Evolutionary conservation across 768 basidiomycete species (phyloP).

Genomic region (Calocybe gangraenosa): DNA sequence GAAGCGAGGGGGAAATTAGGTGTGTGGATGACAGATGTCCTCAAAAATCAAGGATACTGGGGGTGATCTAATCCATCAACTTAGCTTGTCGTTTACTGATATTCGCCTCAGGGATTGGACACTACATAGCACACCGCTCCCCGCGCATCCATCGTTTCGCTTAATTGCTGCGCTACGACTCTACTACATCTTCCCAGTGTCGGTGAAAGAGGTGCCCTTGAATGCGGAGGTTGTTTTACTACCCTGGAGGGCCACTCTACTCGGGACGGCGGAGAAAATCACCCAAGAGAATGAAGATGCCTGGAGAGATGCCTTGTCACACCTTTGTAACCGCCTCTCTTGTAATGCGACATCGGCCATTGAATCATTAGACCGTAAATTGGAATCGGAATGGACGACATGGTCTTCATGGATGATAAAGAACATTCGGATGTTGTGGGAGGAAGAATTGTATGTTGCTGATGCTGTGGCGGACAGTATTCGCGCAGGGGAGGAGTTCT

Average conservation of each 20-base stretch:
- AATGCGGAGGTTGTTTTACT: conserved; percentile 28
- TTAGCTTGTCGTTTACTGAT: neutral
- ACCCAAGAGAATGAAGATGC: conserved; percentile 44
- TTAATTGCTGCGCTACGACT: conserved; percentile 70
- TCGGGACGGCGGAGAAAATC: conserved; percentile 39
- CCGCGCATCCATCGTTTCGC: conserved; percentile 78
- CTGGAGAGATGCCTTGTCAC: conserved; percentile 36
- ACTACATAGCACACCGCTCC: conserved; percentile 53
- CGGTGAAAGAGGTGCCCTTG: conserved; percentile 18
- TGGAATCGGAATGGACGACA: neutral
- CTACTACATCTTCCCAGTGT: conserved; percentile 40
- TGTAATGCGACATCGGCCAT: conserved; percentile 11
- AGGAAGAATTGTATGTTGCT: conserved; percentile 55
- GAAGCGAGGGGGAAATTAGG: conserved; percentile 34
- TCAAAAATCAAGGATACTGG: conserved; percentile 76
- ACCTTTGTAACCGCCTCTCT: conserved; percentile 24
- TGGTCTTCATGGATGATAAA: conserved; percentile 15
- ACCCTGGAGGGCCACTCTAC: conserved; percentile 52
- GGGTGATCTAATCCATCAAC: conserved; percentile 44
- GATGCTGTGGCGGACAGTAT: conserved; percentile 42
- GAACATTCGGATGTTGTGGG: conserved; percentile 52
- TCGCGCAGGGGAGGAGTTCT: conserved; percentile 45
- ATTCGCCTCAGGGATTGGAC: conserved; percentile 66
- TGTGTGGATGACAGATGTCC: conserved; percentile 42
- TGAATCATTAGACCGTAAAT: neutral